These are phyloP conservation scores for Kondoa subrosea DNA, from an alignment of 768 basidiomycete species.

Conservation along the genomic window DNA sequence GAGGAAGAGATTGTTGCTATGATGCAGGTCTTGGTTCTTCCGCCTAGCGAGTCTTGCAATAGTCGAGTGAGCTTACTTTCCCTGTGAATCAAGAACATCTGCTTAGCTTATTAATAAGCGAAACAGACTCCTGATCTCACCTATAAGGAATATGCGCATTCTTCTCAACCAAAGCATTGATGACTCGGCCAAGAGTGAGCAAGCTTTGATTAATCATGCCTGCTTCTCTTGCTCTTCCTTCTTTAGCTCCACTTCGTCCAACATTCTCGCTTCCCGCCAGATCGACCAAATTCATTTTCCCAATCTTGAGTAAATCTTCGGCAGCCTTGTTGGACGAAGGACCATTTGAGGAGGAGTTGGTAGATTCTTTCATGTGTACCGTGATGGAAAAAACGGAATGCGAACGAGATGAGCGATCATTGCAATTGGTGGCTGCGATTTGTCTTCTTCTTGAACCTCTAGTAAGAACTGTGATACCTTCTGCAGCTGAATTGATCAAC, in stretches of 20 bases:
- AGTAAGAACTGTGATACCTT: conserved; percentile 64
- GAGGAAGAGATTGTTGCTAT: conserved; percentile 92
- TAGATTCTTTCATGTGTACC: conserved; percentile 73
- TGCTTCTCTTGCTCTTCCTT: conserved; percentile 84
- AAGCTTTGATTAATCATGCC: conserved; percentile 98
- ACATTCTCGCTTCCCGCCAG: conserved; percentile 96
- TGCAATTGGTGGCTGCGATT: conserved; percentile 91
- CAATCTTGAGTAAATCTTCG: conserved; percentile 78
- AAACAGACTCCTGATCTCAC: conserved; percentile 34
- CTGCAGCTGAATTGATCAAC: conserved; percentile 59
- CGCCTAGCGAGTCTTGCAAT: conserved; percentile 96
- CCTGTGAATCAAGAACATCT: conserved; percentile 34
- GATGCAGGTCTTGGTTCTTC: conserved; percentile 90
- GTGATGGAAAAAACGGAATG: conserved; percentile 97
- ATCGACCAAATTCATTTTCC: conserved; percentile 93
- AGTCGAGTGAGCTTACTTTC: conserved; percentile 96
- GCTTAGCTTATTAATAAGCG: not conserved
- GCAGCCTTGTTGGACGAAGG: conserved; percentile 39
- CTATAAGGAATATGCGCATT: conserved; percentile 77
- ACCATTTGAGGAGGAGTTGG: conserved; percentile 9
- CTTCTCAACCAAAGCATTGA: conserved; percentile 77
- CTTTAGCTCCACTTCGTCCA: conserved; percentile 83
- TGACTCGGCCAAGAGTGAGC: conserved; percentile 88
- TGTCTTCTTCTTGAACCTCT: conserved; percentile 83
- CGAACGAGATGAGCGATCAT: conserved; percentile 76